Base-by-base conservation (phyloP, 768 basidiomycete species). In the Suillus weaverae region DNA sequence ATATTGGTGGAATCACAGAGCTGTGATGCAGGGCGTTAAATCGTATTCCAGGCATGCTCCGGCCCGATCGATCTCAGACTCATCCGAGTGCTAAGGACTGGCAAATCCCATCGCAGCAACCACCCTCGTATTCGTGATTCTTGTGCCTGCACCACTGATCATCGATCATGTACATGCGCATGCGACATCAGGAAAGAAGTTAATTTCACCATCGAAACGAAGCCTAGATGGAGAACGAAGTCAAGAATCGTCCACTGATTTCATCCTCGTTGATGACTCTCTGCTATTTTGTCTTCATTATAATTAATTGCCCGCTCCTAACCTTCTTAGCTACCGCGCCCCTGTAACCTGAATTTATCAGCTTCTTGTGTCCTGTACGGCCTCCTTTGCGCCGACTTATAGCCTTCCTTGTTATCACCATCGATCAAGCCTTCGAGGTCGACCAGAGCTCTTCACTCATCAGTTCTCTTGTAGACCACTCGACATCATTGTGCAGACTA, bases 321-420 rank as follows among this genome's bases (percentile, higher is more conserved):
- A 36, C 55, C 14, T 38, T 38, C 8, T 38, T 22, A 26, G 36
- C 55, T 38, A 9, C 36, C 22, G 35, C 30, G 18, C 38, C 56
- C 56, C 56, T 59, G 56, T 38, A 57, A 39, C 18, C 56, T 57
- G 26, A 57, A 36, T 59, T 30, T 26, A 59, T 59, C 38, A 39
- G 56, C 35, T 38, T 56, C 55, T 38, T 18, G 55, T 10, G 3
- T 33, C 22, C 5, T 30, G 18, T 39, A 11, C 26, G 18, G 57
- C 57, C 39, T 32, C 57, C 41, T 26, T 59, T 39, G 3, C 30
- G 18, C 57, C 57, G 26, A 59, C 30, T 30, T 41, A 20, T 10
- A 41, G 16, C 32, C 57, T 59, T 59, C 53, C 53, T 54, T 59
- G 30, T 59, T 59, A 41, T 59, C 57, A 59, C 26, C 22, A 59